Conservation (phyloP, 805 yeast genomes). For the Metschnikowia henanensis region DNA sequence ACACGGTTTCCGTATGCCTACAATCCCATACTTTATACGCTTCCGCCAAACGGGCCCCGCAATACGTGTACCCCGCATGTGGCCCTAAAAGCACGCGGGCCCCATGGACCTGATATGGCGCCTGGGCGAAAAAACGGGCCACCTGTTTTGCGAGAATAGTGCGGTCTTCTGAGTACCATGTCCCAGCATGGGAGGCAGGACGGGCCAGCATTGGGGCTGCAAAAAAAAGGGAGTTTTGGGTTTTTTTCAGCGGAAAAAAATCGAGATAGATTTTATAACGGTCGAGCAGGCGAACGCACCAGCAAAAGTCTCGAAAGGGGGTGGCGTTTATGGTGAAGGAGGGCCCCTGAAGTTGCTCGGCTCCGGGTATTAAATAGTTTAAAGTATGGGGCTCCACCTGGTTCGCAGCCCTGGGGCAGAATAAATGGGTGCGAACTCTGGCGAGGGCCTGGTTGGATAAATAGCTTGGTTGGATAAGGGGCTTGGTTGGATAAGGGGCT, state of each 20-base stretch:
- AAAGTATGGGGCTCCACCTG: not conserved
- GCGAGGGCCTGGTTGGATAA: no score
- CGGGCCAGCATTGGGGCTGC: slow-evolving; percentile 31
- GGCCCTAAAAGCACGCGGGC: slow-evolving; percentile 45
- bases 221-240: not conserved
- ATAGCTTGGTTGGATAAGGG: no score
- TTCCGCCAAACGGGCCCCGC: slow-evolving; percentile 76
- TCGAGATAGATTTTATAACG: not conserved
- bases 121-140: slow-evolving; percentile 43
- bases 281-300: not conserved
- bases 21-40: slow-evolving; percentile 74
- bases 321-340: no score
- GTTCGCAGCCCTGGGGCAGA: not conserved
- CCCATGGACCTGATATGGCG: slow-evolving; percentile 19
- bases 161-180: slow-evolving; percentile 71
- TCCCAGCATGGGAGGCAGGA: slow-evolving; percentile 85
- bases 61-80: slow-evolving; percentile 90
- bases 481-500: no score
- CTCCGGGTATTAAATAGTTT: not conserved
- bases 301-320: no score
- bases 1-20: slow-evolving; percentile 55
- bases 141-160: slow-evolving; percentile 50
- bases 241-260: no score
- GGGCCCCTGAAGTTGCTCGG: not conserved
- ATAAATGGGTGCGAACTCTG: slow-evolving; percentile 1